Conservation (phyloP, 2,329 filamentous ascomycete genomes). For the Teratosphaeriaceae sp. region DNA sequence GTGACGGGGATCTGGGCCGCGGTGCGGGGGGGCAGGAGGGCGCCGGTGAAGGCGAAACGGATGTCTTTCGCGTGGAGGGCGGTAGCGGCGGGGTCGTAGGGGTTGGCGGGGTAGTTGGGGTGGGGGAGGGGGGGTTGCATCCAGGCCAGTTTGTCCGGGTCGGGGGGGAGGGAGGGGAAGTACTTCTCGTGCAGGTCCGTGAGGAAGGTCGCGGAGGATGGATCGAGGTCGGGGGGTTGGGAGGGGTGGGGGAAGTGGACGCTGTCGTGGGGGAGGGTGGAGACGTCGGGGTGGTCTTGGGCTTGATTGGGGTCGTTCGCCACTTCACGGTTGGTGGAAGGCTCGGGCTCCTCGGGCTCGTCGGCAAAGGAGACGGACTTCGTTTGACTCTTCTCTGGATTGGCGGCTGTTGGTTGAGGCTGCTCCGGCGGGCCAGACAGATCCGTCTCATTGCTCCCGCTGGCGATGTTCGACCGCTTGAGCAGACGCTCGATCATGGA, state of each 20-base stretch:
- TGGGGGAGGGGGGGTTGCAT: constrained; percentile 64
- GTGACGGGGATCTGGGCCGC: constrained; percentile 68
- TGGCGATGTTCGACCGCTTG: constrained; percentile 67
- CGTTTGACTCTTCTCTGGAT: constrained; percentile 3
- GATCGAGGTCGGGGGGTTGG: constrained; percentile 68
- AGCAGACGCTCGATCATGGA: constrained; percentile 70
- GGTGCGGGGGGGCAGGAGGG: constrained; percentile 68
- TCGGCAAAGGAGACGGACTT: constrained; percentile 22
- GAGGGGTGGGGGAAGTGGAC: constrained; percentile 54
- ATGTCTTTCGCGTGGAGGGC: constrained; percentile 69
- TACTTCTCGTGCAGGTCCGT: constrained; percentile 82
- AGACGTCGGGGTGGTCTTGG: constrained; percentile 5
- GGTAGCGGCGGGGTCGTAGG: constrained; percentile 73
- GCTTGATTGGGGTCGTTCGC: too few relatives aligned
- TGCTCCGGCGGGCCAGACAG: constrained; percentile 7
- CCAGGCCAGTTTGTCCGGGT: constrained; percentile 83
- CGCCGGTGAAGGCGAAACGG: constrained; percentile 82
- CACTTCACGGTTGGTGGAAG: not conserved
- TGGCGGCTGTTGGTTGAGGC: not conserved
- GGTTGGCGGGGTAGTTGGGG: too few relatives aligned
- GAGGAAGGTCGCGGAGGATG: constrained; percentile 75
- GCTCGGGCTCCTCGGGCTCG: not conserved
- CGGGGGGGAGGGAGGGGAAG: constrained; percentile 79
- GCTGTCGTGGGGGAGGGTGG: constrained; percentile 16
- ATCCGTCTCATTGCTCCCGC: constrained; percentile 43